Base-by-base conservation (phyloP, 129 eudicot genomes). In the Pseudognaphalium luteoalbum region DNA sequence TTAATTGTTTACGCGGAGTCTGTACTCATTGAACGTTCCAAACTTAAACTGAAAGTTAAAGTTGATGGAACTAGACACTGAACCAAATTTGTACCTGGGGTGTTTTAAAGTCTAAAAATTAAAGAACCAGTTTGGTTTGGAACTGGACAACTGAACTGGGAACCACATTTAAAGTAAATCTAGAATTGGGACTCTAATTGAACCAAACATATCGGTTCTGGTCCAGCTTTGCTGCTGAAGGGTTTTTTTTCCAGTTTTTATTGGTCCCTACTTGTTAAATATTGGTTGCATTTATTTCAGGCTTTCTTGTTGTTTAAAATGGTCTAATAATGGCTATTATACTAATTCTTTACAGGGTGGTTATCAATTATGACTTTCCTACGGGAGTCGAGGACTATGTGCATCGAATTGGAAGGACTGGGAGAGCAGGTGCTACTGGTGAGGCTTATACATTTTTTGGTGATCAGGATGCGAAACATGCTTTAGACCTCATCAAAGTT, bases 351-450 rank as follows among this genome's bases (percentile, higher is more conserved):
- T 29, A 56, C 90, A 94, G 98, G 90, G 87, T 88, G 83, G 98
- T 94, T 76, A 66, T 94, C 75, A 94, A 94, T 66, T 94, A 85
- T 73, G 98, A 94, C 81, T 94, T 94, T 70, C 98, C 98, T 20
- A 90, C 88, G 0, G 98, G 98, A 73, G 74, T 94, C 2, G 98
- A 94, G 83, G 98, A 94, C 74, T 94, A 94, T 63, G 98, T 94
- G 71, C 98, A 94, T 85, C 85, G 98, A 63, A 94, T 94, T 37
- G 98, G 98, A 35, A 87, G 98, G 87, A 95, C 99, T 7, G 99
- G 99, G 1, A 88, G 99, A 76, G 99, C 99, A 4, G 99, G 99
- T 71, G 99, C 99, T 52, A 91, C 94, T 8, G 99, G 99, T 51
- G 84, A 76, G 76, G 97, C 99, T 21, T 89, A 91, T 66, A 89